Evolutionary conservation across 768 basidiomycete genomes (phyloP).

Genomic region (Tylopilus rubrobrunneus): DNA sequence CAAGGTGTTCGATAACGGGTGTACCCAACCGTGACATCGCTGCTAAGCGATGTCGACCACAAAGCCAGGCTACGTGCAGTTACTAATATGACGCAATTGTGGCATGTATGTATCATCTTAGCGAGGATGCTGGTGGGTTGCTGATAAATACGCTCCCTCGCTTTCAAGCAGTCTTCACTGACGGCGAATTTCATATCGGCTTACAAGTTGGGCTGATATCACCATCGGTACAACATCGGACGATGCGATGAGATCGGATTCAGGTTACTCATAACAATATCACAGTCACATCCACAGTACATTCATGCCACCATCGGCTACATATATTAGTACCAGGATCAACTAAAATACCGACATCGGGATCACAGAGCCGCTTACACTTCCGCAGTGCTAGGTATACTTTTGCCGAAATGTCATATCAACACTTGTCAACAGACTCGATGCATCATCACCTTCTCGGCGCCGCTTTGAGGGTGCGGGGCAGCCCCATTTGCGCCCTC

Average conservation of each 20-base stretch:
- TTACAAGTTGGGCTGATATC: slow-evolving; percentile 11
- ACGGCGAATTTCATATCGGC: neutral
- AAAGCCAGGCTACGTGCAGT: too few relatives aligned
- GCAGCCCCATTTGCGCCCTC: neutral
- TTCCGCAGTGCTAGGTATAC: neutral
- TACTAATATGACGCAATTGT: neutral
- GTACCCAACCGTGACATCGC: too few relatives aligned
- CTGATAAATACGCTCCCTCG: neutral
- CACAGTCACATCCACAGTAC: neutral
- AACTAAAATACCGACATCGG: too few relatives aligned
- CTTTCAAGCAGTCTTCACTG: neutral
- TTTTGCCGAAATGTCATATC: neutral
- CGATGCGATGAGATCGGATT: slow-evolving; percentile 6
- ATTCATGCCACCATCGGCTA: neutral
- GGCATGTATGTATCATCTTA: neutral
- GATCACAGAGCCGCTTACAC: too few relatives aligned
- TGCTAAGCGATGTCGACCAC: neutral
- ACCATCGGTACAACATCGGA: slow-evolving; percentile 5
- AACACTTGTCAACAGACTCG: neutral
- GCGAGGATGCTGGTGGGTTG: neutral
- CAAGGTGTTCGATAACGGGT: neutral
- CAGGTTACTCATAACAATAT: neutral
- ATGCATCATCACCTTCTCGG: too few relatives aligned
- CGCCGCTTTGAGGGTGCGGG: neutral
- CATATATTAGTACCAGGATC: too few relatives aligned